phyloP scores from a whole-genome alignment of 2,329 filamentous ascomycete species.

The Mycogone perniciosa region DNA sequence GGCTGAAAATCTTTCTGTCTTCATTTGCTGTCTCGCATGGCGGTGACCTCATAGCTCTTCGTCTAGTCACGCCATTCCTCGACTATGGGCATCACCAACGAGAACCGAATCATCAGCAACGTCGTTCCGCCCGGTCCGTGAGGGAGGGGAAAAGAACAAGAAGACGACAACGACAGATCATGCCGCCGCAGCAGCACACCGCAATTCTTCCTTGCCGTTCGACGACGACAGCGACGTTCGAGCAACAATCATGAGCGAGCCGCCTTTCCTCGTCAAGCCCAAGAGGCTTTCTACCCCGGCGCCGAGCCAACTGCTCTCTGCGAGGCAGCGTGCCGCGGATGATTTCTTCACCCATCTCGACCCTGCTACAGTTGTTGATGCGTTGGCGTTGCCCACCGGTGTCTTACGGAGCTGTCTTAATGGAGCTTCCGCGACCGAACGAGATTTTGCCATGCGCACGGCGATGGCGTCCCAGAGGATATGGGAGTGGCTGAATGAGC shows the following conservation, averaged over 20 bases:
- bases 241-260: constrained; percentile 31
- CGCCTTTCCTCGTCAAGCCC: constrained; percentile 27
- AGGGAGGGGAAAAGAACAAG: constrained; percentile 3
- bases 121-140: constrained; percentile 14
- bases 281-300: constrained; percentile 25
- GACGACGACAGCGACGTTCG: constrained; percentile 26
- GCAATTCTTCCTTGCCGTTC: not conserved
- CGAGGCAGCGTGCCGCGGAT: constrained; percentile 43
- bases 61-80: constrained; percentile 6
- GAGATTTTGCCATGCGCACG: constrained; percentile 64
- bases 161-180: constrained; percentile 8
- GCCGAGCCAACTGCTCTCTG: constrained; percentile 33
- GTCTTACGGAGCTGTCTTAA: constrained; percentile 54
- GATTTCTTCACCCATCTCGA: constrained; percentile 57
- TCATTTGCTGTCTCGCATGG: constrained; percentile 11
- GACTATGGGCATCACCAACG: constrained; percentile 21
- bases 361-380: constrained; percentile 54
- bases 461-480: constrained; percentile 66
- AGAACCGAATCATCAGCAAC: constrained; percentile 14
- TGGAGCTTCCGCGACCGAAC: constrained; percentile 56
- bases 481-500: constrained; percentile 68
- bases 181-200: constrained; percentile 10
- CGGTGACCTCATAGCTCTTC: constrained; percentile 3
- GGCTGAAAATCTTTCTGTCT: too few relatives aligned
- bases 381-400: constrained; percentile 49